Percentiles rank a stretch among this genome's conserved stretches.
phyloP scores from a whole-genome alignment of 2,329 filamentous ascomycete genomes.

The Aspergillus tubingensis region DNA sequence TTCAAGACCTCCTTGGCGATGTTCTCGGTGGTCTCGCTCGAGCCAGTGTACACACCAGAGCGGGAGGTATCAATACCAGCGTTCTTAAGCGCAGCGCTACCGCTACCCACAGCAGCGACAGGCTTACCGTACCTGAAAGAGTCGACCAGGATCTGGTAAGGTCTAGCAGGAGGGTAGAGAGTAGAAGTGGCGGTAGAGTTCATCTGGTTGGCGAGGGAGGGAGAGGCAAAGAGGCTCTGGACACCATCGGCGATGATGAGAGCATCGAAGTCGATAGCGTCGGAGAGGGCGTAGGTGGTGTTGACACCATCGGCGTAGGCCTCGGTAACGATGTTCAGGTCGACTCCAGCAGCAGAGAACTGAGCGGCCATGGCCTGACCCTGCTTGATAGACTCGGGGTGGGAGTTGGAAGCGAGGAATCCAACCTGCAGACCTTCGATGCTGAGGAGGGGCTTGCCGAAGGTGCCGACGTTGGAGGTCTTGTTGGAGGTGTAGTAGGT shows the following conservation, averaged over 20 bases:
- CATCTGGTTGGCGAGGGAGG: constrained; percentile 28
- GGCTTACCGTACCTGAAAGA: constrained; percentile 71
- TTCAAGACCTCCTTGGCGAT: constrained; percentile 54
- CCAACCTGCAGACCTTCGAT: constrained; percentile 67
- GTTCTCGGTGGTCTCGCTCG: constrained; percentile 30
- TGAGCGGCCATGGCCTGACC: constrained; percentile 57
- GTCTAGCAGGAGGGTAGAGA: constrained; percentile 65
- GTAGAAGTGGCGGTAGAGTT: constrained; percentile 39
- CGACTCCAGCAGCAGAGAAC: constrained; percentile 49
- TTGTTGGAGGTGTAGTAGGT: constrained; percentile 70
- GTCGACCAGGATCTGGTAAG: constrained; percentile 62
- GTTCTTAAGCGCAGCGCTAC: constrained; percentile 38
- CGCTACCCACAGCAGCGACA: constrained; percentile 59
- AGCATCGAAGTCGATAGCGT: constrained; percentile 49
- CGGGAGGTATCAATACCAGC: constrained; percentile 47
- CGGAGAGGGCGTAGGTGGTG: constrained; percentile 64
- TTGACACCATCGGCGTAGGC: constrained; percentile 56
- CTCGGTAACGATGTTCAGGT: constrained; percentile 63
- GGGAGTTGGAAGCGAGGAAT: constrained; percentile 56
- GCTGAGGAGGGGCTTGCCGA: constrained; percentile 59
- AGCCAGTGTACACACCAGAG: constrained; percentile 38
- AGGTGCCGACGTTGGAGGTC: constrained; percentile 62
- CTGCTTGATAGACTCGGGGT: constrained; percentile 57
- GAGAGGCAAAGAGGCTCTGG: constrained; percentile 51
- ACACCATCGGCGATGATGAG: constrained; percentile 61